Conservation (phyloP, 176 grass and related monocot species). For the Otatea glauca region DNA sequence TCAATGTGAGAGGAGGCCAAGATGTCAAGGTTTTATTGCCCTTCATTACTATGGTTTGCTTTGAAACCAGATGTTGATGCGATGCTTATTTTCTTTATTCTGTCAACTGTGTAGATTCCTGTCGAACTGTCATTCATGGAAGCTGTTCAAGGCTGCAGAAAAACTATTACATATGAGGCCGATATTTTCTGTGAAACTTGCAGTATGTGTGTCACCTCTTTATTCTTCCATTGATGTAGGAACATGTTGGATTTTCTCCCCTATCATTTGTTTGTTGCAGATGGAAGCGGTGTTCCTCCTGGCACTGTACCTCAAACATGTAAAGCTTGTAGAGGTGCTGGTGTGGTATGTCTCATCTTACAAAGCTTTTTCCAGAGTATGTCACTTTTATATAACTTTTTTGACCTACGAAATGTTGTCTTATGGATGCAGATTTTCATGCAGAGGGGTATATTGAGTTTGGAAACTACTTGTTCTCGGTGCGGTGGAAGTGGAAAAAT, state of each 20-base stretch:
- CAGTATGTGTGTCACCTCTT: constrained; percentile 63
- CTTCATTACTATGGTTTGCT: constrained; percentile 25
- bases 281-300: constrained; percentile 89
- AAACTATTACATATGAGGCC: constrained; percentile 79
- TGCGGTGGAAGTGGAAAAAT: constrained; percentile 80
- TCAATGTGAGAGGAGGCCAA: constrained; percentile 65
- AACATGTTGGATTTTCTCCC: neutral
- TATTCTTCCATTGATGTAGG: constrained; percentile 16
- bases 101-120: constrained; percentile 64
- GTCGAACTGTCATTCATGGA: constrained; percentile 95
- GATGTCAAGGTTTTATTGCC: constrained; percentile 82
- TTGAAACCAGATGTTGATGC: constrained; percentile 18
- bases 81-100: constrained; percentile 30
- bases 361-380: constrained; percentile 32
- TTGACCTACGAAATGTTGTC: constrained; percentile 38
- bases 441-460: constrained; percentile 59
- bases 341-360: constrained; percentile 63
- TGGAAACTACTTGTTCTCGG: constrained; percentile 64
- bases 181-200: constrained; percentile 81
- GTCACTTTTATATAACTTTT: constrained; percentile 25
- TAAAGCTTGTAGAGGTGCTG: constrained; percentile 84
- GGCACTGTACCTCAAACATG: constrained; percentile 94
- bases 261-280: constrained; percentile 54
- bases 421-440: constrained; percentile 61
- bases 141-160: constrained; percentile 95